These are phyloP conservation scores for Trametes meyenii DNA, from an alignment of 768 basidiomycete genomes.

Conservation along the genomic window DNA sequence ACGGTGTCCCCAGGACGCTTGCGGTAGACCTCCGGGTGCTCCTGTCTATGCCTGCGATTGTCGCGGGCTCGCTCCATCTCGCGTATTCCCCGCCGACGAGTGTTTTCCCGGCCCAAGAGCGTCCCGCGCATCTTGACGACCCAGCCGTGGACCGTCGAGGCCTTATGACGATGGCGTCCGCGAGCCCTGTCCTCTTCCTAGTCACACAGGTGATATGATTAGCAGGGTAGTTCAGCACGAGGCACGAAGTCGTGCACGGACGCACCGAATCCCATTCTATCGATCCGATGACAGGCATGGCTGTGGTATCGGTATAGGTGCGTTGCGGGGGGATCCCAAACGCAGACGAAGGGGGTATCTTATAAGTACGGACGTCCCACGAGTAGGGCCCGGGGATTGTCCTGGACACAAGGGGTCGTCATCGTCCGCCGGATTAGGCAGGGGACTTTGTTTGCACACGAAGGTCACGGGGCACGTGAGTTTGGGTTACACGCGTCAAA, in stretches of 20 bases:
- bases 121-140: conserved; percentile 80
- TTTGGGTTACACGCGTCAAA: conserved; percentile 17
- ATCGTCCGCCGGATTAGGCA: conserved; percentile 6
- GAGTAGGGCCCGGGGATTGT: neutral
- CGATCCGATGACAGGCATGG: neutral
- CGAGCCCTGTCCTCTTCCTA: conserved; percentile 21
- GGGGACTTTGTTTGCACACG: conserved; percentile 20
- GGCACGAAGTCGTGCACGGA: neutral
- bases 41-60: conserved; percentile 31
- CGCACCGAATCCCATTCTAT: conserved; percentile 24
- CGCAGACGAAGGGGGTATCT: neutral
- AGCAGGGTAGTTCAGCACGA: neutral
- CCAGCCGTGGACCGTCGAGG: conserved; percentile 74
- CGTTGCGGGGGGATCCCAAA: neutral
- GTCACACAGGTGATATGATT: conserved; percentile 2
- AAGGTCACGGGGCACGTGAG: conserved; percentile 22
- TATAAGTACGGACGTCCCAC: conserved; percentile 6
- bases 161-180: conserved; percentile 36
- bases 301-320: neutral
- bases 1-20: conserved; percentile 25
- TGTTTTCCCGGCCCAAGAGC: conserved; percentile 59
- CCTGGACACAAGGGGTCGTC: neutral
- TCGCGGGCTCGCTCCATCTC: conserved; percentile 66
- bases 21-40: conserved; percentile 32
- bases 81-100: conserved; percentile 62